These are phyloP conservation scores for Tilletia setariae DNA, from an alignment of 1,284 basidiomycete genomes.

Conservation along the genomic window DNA sequence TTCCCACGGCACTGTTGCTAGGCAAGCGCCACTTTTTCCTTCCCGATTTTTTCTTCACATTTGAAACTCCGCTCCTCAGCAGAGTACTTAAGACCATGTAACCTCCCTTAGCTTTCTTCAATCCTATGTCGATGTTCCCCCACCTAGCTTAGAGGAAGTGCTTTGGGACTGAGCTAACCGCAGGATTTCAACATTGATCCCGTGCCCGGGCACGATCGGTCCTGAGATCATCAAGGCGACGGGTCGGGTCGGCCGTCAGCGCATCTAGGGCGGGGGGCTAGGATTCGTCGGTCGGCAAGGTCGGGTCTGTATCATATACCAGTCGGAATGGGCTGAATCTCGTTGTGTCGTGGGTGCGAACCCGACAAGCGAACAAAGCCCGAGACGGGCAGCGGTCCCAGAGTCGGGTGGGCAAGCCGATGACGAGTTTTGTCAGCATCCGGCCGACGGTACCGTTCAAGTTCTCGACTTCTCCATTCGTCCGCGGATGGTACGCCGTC, in stretches of 20 bases:
- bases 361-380: conserved; percentile 14
- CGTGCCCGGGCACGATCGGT: neutral
- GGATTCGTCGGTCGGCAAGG: neutral
- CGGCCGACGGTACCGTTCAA: conserved; percentile 19
- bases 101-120: too few relatives aligned
- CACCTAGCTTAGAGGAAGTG: too few relatives aligned
- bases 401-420: conserved; percentile 3
- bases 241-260: neutral
- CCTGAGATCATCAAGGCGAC: neutral
- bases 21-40: too few relatives aligned
- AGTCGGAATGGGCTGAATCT: conserved; percentile 11
- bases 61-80: too few relatives aligned
- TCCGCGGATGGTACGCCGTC: conserved; percentile 22
- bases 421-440: neutral
- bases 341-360: conserved; percentile 9
- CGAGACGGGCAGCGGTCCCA: conserved; percentile 13
- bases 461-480: conserved; percentile 22
- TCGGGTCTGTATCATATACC: conserved; percentile 13
- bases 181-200: too few relatives aligned
- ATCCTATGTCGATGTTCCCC: too few relatives aligned
- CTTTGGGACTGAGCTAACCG: too few relatives aligned
- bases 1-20: too few relatives aligned
- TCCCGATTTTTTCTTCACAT: too few relatives aligned
- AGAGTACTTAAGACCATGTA: too few relatives aligned
- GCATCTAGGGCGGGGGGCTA: neutral